Evolutionary conservation across 2,329 filamentous ascomycete genomes (phyloP).

Genomic region (Trichoderma koningii): DNA sequence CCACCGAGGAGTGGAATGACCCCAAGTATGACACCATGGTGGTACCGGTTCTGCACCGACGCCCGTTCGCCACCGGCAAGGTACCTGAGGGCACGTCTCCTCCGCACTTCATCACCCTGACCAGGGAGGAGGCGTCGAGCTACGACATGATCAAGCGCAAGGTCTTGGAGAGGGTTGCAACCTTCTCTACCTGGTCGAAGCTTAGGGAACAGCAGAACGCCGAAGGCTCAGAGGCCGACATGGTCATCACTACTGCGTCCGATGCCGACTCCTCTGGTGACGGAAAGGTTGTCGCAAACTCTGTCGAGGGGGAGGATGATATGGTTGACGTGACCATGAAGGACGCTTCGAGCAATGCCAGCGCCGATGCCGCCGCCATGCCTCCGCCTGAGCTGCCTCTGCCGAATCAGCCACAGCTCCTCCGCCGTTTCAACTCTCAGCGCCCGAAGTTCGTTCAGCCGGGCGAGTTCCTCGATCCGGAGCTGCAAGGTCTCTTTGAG

Average conservation of each 20-base stretch:
- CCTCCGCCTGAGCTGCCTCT: conserved; percentile 28
- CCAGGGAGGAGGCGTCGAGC: conserved; percentile 65
- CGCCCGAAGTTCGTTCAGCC: conserved; percentile 57
- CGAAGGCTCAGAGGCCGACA: conserved; percentile 62
- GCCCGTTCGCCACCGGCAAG: conserved; percentile 40
- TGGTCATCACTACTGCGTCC: conserved; percentile 64
- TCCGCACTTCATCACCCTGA: conserved; percentile 75
- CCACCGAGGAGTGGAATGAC: conserved; percentile 56
- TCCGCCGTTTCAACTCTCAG: conserved; percentile 52
- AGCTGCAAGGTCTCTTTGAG: conserved; percentile 73
- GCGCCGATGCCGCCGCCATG: conserved; percentile 28
- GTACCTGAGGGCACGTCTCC: conserved; percentile 41
- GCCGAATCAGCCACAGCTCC: conserved; percentile 35
- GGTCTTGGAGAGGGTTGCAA: conserved; percentile 72
- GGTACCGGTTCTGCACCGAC: conserved; percentile 70
- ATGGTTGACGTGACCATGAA: conserved; percentile 89
- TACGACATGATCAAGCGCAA: conserved; percentile 78
- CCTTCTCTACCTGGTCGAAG: conserved; percentile 71
- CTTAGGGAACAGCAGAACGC: conserved; percentile 56
- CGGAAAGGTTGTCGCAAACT: conserved; percentile 71
- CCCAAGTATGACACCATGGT: conserved; percentile 65
- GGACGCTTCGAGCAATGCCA: conserved; percentile 49
- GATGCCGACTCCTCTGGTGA: conserved; percentile 69
- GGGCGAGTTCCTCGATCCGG: conserved; percentile 60
- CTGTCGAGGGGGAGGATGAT: conserved; percentile 85